A percentile compares a stretch with the other conserved stretches of the same genome.
These are phyloP conservation scores for Colletotrichum lentis DNA, from an alignment of 2,329 filamentous ascomycete genomes.

Conservation along the genomic window DNA sequence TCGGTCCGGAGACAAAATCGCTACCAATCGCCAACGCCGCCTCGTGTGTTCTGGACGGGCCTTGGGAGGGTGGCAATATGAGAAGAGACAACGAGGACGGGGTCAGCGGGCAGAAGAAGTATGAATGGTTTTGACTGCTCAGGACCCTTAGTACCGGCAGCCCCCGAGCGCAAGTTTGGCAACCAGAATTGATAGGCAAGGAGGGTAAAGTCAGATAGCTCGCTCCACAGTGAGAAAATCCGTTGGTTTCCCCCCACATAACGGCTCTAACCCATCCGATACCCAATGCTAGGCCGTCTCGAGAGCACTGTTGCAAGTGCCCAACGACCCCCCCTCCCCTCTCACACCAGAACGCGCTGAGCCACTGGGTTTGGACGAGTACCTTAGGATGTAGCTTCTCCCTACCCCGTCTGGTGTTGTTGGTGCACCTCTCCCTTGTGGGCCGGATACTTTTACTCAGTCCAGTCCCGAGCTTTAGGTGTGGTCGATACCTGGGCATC, in stretches of 20 bases:
- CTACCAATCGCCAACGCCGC: conserved; percentile 24
- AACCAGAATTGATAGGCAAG: background rate
- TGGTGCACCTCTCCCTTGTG: background rate
- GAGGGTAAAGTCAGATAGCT: background rate
- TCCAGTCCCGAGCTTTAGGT: background rate
- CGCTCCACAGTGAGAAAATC: conserved; percentile 34
- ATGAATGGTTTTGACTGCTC: background rate
- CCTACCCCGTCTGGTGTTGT: conserved; percentile 5
- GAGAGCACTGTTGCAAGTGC: conserved; percentile 25
- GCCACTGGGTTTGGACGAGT: conserved; percentile 11
- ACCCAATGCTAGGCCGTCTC: conserved; percentile 19
- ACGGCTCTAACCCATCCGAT: conserved; percentile 21
- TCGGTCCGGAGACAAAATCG: conserved; percentile 14
- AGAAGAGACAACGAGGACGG: background rate
- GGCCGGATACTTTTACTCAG: background rate
- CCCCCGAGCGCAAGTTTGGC: background rate
- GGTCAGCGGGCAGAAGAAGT: background rate
- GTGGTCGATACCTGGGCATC: background rate
- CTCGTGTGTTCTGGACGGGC: background rate
- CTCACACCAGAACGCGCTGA: conserved; percentile 29
- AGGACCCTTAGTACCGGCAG: conserved; percentile 22
- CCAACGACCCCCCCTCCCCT: background rate
- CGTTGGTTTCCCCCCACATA: conserved; percentile 36
- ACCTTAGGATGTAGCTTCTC: background rate
- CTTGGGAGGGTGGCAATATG: background rate